Evolutionary conservation across 306 rosid species (phyloP).

Genomic region (Parietaria judaica): DNA sequence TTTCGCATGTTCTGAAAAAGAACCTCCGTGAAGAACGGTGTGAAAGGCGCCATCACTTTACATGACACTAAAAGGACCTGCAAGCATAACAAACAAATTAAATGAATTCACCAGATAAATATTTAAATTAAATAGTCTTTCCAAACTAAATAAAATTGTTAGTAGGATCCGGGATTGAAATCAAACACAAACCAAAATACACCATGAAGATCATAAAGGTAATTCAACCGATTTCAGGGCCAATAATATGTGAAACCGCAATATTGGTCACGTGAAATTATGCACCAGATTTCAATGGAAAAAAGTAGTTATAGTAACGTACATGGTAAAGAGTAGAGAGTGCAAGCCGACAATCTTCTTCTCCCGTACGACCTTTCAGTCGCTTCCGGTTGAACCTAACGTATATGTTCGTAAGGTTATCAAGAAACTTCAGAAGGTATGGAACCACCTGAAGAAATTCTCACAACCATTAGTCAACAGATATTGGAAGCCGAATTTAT

Average conservation of each 20-base stretch:
- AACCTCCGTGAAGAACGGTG: slow-evolving; percentile 93
- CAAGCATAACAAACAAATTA: slow-evolving; percentile 13
- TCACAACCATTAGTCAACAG: slow-evolving; percentile 12
- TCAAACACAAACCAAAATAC: background rate
- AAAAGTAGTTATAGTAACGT: slow-evolving; percentile 19
- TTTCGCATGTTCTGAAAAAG: slow-evolving; percentile 89
- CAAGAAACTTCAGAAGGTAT: slow-evolving; percentile 86
- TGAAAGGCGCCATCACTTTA: slow-evolving; percentile 97
- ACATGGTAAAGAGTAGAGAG: slow-evolving; percentile 88
- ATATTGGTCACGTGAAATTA: background rate
- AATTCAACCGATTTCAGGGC: background rate
- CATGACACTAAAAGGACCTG: slow-evolving; percentile 90
- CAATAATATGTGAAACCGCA: background rate
- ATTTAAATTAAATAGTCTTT: background rate
- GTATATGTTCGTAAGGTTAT: slow-evolving; percentile 86
- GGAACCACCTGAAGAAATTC: slow-evolving; percentile 73
- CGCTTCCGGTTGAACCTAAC: slow-evolving; percentile 97
- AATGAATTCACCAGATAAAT: background rate
- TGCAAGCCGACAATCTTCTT: slow-evolving; percentile 84
- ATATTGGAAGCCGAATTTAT: slow-evolving; percentile 3
- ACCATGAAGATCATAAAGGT: background rate
- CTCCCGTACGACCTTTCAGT: slow-evolving; percentile 96
- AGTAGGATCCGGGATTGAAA: background rate
- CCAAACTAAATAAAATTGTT: too few species aligned
- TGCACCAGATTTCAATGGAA: background rate